Evolutionary conservation across 805 yeast genomes (phyloP).

Genomic region (Starmerella tilneyi): DNA sequence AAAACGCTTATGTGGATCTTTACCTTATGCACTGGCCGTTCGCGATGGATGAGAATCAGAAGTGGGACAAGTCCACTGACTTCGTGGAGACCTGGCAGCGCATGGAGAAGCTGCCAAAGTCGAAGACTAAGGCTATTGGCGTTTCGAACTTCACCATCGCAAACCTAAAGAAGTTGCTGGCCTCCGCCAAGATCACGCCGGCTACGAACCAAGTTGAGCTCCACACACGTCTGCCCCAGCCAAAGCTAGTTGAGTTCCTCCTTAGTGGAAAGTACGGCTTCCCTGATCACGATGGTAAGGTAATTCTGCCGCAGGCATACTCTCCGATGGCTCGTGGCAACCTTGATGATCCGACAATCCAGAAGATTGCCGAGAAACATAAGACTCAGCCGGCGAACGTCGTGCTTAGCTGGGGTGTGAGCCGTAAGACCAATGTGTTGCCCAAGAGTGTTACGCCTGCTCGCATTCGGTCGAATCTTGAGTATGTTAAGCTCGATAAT

Average conservation of each 20-base stretch:
- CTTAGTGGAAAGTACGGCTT: constrained; percentile 28
- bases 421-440: constrained; percentile 48
- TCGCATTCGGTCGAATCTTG: constrained; percentile 42
- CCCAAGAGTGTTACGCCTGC: constrained; percentile 62
- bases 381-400: constrained; percentile 30
- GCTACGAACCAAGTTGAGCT: constrained; percentile 67
- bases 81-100: constrained; percentile 52
- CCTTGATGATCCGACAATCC: constrained; percentile 48
- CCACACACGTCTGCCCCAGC: constrained; percentile 64
- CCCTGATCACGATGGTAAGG: constrained; percentile 32
- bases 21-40: constrained; percentile 62
- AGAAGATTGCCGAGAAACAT: constrained; percentile 49
- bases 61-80: constrained; percentile 23
- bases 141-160: constrained; percentile 60
- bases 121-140: constrained; percentile 57
- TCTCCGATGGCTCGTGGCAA: constrained; percentile 64
- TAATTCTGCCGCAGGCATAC: constrained; percentile 59
- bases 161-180: constrained; percentile 42
- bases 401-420: constrained; percentile 31
- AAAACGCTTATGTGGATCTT: constrained; percentile 53
- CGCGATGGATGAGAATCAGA: constrained; percentile 23
- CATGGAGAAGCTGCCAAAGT: constrained; percentile 48
- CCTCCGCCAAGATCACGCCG: constrained; percentile 40
- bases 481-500: constrained; percentile 34
- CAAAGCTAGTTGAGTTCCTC: constrained; percentile 45